Base-by-base conservation (phyloP, 345 rosid genomes). In the Firmiana major region DNA sequence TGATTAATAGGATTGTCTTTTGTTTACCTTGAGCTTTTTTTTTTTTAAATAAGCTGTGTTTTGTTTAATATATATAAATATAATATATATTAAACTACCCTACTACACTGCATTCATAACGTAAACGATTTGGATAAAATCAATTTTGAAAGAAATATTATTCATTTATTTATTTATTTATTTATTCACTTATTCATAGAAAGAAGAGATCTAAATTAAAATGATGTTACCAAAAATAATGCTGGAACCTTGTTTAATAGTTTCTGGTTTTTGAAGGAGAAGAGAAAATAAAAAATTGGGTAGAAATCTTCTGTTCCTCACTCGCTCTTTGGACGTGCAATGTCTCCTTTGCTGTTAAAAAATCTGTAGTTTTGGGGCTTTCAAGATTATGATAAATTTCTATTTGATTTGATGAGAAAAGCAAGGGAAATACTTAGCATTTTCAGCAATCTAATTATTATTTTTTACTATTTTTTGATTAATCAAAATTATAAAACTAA, bases 161-260 rank as follows among this genome's bases (percentile, higher is more conserved):
- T 31, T 31, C 3, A 31, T 31, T 31, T 31, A 31, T 31, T 31
- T 31, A 31, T 31, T 31, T 31, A n/a, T n/a, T n/a, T n/a, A n/a
- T n/a, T n/a, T n/a, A n/a, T n/a, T n/a, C n/a, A n/a, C n/a, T n/a
- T n/a, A 31, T 31, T 31, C 3, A 31, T 31, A 31, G 34, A 31
- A 65, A 65, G 45, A 75, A 79, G 36, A 60, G 71, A 78, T 19
- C 11, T 63, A 53, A 42, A 21, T 15, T 55, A 38, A 63, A 51
- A 63, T 70, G 84, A 81, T 76, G 28, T 57, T 57, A 77, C 84
- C 86, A 11, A 87, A 84, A 77, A 82, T n/a, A 85, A 83, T 78
- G 89, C 88, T 79, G 87, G 84, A 79, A 80, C 81, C 80, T 84
- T 81, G 66, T 70, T 63, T 31, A 45, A 59, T 84, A 79, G 79